Evolutionary conservation across 2,329 filamentous ascomycete genomes (phyloP), one percentile per base, ranked within the genome.

Genomic region (Neonectria hederae): DNA sequence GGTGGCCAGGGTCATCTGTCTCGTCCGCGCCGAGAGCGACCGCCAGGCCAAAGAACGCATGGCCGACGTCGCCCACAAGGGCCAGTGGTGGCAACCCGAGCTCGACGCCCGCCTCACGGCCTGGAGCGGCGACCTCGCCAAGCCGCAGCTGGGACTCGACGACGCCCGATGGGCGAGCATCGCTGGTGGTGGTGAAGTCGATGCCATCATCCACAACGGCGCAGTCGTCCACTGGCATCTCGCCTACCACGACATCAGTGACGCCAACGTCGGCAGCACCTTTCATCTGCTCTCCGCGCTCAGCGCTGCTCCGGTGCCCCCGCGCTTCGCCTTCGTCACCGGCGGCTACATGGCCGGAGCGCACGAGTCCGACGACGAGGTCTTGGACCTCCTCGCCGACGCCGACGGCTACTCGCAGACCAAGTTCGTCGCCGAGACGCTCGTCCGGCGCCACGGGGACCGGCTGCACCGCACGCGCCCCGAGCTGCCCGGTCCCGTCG

Each of bases 361-460:
- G 5, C 38, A 55, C 21, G 43, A 22, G 35, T 54, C 21, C 2
- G 35, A 54, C 26, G 52, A 54, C 21, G 58, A 61, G 8, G 55
- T 61, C 43, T 32, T 54, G 21, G 40, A 26, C 53, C 59, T 62
- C 2, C 42, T 65, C 4, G n/a, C 38, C 3, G 59, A 58, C 9
- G 22, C 48, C 5, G 63, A 65, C 26, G 63, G 63, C 5, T 65
- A 65, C 59, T 62, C 59, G 13, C 63, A 65, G 28, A 54, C 63
- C n/a, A 65, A 65, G 43, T 63, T 65, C 32, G 53, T 65, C 5
- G 46, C 63, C 19, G 63, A 65, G 9, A 45, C 55, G 32, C 59
- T 65, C 35, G 60, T 65, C 42, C 49, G 63, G 6, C 53, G 35
- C 42, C 59, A 62, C 5, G 63, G 59, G 9, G 53, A 58, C 26